Percentiles rank a stretch among this genome's conserved stretches.
phyloP scores from a whole-genome alignment of 305 asterid genomes.

The Fraxinus xanthoxyloides region DNA sequence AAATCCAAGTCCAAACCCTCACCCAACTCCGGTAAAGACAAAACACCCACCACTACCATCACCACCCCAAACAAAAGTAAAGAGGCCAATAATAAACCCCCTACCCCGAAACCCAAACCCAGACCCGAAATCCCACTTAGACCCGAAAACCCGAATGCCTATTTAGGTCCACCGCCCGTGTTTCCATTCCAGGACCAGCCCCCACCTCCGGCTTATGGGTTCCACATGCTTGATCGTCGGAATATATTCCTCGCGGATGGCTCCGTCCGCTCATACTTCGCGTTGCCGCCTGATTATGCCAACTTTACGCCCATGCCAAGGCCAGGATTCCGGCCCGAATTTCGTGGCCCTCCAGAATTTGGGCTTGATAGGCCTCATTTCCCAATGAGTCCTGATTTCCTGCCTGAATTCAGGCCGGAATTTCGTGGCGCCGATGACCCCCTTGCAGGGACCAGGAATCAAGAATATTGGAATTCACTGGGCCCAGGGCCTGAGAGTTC shows the following conservation, averaged over 20 bases:
- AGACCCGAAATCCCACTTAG: conserved; percentile 46
- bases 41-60: conserved; percentile 17
- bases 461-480: conserved; percentile 42
- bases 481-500: conserved; percentile 42
- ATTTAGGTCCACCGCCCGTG: conserved; percentile 47
- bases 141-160: conserved; percentile 37
- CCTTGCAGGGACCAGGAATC: conserved; percentile 37
- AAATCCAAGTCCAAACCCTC: conserved; percentile 52
- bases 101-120: conserved; percentile 29
- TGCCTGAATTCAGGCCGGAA: conserved; percentile 30
- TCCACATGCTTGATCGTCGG: conserved; percentile 93
- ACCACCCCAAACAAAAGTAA: conserved; percentile 27
- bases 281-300: conserved; percentile 76
- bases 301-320: conserved; percentile 45
- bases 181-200: conserved; percentile 70
- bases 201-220: conserved; percentile 87
- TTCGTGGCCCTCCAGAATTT: conserved; percentile 40
- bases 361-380: conserved; percentile 53
- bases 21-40: conserved; percentile 24
- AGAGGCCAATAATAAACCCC: conserved; percentile 25
- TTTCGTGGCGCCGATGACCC: conserved; percentile 37
- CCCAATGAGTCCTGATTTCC: conserved; percentile 56
- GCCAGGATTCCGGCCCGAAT: conserved; percentile 37
- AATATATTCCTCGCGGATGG: conserved; percentile 73
- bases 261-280: conserved; percentile 84